Evolutionary conservation across 768 basidiomycete genomes (phyloP).

Genomic region (Mycena filopes): DNA sequence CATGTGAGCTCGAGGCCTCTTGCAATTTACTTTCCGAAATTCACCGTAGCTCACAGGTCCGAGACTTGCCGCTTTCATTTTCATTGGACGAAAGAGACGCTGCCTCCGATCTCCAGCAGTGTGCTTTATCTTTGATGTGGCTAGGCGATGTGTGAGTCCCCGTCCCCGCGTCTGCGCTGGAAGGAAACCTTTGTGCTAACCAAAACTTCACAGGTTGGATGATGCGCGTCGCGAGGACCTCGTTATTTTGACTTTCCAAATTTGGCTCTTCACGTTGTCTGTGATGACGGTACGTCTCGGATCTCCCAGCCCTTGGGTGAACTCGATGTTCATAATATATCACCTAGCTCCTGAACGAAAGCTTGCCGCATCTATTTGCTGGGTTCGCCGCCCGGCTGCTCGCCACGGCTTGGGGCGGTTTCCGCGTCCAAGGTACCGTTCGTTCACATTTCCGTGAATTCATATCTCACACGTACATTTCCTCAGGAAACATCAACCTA

Average conservation of each 20-base stretch:
- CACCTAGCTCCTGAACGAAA: conserved; percentile 59
- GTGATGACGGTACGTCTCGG: conserved; percentile 55
- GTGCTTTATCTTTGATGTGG: conserved; percentile 58
- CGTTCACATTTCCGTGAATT: too few species aligned
- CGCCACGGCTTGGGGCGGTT: conserved; percentile 59
- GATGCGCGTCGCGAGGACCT: conserved; percentile 60
- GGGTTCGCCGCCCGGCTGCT: conserved; percentile 58
- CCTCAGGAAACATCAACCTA: conserved; percentile 41
- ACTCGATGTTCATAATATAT: conserved; percentile 6
- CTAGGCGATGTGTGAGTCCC: conserved; percentile 54
- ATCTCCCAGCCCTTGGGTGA: too few species aligned
- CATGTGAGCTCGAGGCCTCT: conserved; percentile 14
- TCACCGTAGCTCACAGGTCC: conserved; percentile 12
- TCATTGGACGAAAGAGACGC: conserved; percentile 12
- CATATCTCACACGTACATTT: too few species aligned
- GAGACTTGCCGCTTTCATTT: conserved; percentile 14
- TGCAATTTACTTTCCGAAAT: not conserved
- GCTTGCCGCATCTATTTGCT: conserved; percentile 62
- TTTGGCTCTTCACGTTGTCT: conserved; percentile 60
- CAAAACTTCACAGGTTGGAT: conserved; percentile 43
- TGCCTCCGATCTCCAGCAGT: conserved; percentile 37
- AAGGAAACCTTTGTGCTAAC: not conserved
- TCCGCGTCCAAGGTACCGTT: conserved; percentile 43
- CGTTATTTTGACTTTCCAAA: conserved; percentile 55
- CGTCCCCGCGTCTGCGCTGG: not conserved